Evolutionary conservation across 2,329 filamentous ascomycete genomes (phyloP).

Genomic region (Alternaria metachromatica): DNA sequence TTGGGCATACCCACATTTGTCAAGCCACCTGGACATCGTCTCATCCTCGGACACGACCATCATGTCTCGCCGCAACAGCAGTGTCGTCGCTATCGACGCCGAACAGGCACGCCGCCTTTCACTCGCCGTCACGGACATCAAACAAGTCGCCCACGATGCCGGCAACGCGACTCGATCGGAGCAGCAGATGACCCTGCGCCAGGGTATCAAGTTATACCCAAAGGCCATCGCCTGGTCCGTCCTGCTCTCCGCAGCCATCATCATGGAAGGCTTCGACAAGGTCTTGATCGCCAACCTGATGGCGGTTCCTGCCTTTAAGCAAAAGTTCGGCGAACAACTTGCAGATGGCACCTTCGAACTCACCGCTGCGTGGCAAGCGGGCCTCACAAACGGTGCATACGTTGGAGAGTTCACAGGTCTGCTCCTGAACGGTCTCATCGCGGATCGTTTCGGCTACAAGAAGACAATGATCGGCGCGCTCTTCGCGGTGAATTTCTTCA

Average conservation of each 20-base stretch:
- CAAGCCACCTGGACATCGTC: neutral
- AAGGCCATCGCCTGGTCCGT: slow-evolving; percentile 86
- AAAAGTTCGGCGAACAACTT: slow-evolving; percentile 49
- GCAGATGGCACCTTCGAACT: slow-evolving; percentile 50
- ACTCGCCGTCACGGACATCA: slow-evolving; percentile 35
- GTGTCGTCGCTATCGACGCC: slow-evolving; percentile 39
- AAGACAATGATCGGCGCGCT: slow-evolving; percentile 48
- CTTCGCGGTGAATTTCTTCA: slow-evolving; percentile 37
- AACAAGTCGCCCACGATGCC: slow-evolving; percentile 37
- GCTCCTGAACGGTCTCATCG: slow-evolving; percentile 54
- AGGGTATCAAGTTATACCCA: slow-evolving; percentile 82
- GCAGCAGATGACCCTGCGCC: slow-evolving; percentile 62
- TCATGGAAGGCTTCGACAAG: slow-evolving; percentile 90
- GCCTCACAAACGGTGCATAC: slow-evolving; percentile 55
- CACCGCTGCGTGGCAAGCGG: slow-evolving; percentile 56
- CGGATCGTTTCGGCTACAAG: slow-evolving; percentile 53
- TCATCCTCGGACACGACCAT: slow-evolving; percentile 11
- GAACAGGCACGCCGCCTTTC: slow-evolving; percentile 42
- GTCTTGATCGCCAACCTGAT: slow-evolving; percentile 81
- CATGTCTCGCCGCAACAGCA: slow-evolving; percentile 44
- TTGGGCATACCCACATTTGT: neutral
- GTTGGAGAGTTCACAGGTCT: slow-evolving; percentile 55
- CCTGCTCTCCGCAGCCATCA: slow-evolving; percentile 84
- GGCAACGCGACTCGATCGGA: slow-evolving; percentile 52
- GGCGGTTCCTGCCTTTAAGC: slow-evolving; percentile 55